phyloP scores from a whole-genome alignment of 2,329 filamentous ascomycete species.

The Herpotrichia juniperi region DNA sequence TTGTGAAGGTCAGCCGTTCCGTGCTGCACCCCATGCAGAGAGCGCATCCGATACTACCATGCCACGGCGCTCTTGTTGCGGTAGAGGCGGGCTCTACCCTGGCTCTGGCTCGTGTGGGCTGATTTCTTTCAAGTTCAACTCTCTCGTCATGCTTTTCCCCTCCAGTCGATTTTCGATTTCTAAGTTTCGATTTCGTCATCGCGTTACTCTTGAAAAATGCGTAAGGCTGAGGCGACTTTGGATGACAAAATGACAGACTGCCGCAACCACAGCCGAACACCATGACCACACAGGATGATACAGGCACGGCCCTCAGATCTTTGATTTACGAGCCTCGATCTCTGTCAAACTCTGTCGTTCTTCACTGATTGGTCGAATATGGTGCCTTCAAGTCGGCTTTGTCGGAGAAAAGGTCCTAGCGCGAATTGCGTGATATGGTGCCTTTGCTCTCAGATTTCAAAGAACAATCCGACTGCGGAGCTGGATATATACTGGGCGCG shows the following conservation, averaged over 20 bases:
- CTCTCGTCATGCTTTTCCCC: neutral
- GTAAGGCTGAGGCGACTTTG: neutral
- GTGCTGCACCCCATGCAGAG: neutral
- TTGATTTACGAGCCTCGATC: constrained; percentile 1
- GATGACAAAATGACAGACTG: neutral
- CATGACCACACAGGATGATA: neutral
- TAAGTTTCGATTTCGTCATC: too few species aligned
- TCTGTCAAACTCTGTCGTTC: neutral
- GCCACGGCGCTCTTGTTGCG: neutral
- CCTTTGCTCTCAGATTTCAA: constrained; percentile 20
- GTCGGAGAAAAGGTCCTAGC: constrained; percentile 11
- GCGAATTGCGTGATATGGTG: constrained; percentile 22
- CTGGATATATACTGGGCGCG: constrained; percentile 16
- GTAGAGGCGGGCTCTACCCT: constrained; percentile 5
- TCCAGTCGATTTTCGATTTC: too few species aligned
- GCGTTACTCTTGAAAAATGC: too few species aligned
- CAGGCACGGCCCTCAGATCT: neutral
- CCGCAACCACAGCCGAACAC: neutral
- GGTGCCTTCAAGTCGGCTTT: constrained; percentile 10
- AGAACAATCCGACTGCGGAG: constrained; percentile 14
- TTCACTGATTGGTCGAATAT: constrained; percentile 11
- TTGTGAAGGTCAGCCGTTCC: neutral
- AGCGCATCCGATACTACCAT: neutral
- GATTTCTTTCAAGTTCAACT: neutral
- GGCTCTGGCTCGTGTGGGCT: constrained; percentile 3